Base-by-base conservation (phyloP, 768 basidiomycete genomes). In the Trametes cingulata region DNA sequence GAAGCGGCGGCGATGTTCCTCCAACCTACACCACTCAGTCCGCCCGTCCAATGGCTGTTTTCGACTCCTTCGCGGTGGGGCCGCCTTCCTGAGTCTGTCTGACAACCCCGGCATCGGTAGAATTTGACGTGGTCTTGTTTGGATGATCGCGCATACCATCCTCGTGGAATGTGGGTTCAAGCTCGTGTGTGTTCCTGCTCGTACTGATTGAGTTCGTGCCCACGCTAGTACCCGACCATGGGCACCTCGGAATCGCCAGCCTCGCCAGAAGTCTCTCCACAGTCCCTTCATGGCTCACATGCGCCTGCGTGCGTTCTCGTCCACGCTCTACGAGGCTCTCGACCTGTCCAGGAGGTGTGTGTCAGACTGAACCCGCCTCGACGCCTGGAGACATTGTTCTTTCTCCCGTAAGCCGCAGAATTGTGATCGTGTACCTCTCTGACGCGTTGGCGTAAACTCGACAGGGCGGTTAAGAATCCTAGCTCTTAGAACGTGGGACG, bases 101-200 rank as follows among this genome's bases (percentile, higher is more conserved):
- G 56, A 48, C 56, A 57, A 22, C 39, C 27, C 56, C 56, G 56
- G 39, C 56, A 50, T 33, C 39, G 56, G 39, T 20, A 37, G 56
- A 42, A 29, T 15, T 35, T 39, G 15, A 6, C 29, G 27, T 12
- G 9, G 8, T 3, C 7, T 35, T 20, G 56, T 39, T 24, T 24
- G 45, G 36, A 49, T 37, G 20, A n/a, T 25, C 36, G 37, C 19
- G 15, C 41, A 10, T 17, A 19, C 12, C 40, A 39, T 33, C 27
- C 56, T 14, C 47, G 47, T 36, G 25, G 39, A 2, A 19, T 40
- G 47, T 57, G 56, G 56, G 24, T 39, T 40, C 48, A 13, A 39
- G 24, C 25, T 33, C 47, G 52, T 19, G 15, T 8, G 47, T 37
- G 47, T 49, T 22, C 56, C 56, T 56, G 15, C 27, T 47, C 10